These are phyloP conservation scores for Blastobotrys chiropterorum DNA, from an alignment of 805 yeast genomes.

Conservation along the genomic window DNA sequence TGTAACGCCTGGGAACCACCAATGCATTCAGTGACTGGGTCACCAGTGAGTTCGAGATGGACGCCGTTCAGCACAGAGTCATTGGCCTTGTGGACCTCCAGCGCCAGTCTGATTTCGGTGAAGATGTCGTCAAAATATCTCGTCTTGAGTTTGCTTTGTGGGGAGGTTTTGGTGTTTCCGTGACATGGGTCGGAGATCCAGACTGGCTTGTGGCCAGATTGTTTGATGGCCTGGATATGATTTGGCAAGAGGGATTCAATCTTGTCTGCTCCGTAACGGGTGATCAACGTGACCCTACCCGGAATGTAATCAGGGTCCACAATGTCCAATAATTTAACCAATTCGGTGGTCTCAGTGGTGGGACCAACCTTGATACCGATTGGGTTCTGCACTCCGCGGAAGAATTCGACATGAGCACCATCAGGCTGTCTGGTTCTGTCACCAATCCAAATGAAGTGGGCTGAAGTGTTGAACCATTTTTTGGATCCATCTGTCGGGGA, in stretches of 20 bases:
- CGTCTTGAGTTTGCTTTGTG: constrained; percentile 35
- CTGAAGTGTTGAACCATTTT: constrained; percentile 36
- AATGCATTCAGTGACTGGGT: constrained; percentile 39
- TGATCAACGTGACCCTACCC: constrained; percentile 37
- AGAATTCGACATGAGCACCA: constrained; percentile 42
- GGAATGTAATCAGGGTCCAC: constrained; percentile 34
- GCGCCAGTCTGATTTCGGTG: constrained; percentile 33
- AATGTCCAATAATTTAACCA: constrained; percentile 33
- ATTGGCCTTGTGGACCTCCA: constrained; percentile 31
- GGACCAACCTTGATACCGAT: constrained; percentile 42
- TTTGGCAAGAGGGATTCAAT: constrained; percentile 32
- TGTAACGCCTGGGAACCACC: constrained; percentile 36
- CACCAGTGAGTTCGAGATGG: constrained; percentile 39
- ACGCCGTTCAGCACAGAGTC: constrained; percentile 34
- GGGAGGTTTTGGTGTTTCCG: constrained; percentile 38
- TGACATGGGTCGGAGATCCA: constrained; percentile 43
- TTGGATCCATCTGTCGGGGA: constrained; percentile 8
- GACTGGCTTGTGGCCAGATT: constrained; percentile 35
- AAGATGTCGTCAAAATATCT: constrained; percentile 39
- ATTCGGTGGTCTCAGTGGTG: constrained; percentile 33
- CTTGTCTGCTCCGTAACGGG: constrained; percentile 37
- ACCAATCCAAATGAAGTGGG: constrained; percentile 41
- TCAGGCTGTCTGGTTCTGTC: constrained; percentile 39
- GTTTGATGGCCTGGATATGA: constrained; percentile 35
- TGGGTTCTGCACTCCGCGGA: constrained; percentile 38